These are phyloP conservation scores for Dicorynia guianensis DNA, from an alignment of 306 rosid species.

Conservation along the genomic window DNA sequence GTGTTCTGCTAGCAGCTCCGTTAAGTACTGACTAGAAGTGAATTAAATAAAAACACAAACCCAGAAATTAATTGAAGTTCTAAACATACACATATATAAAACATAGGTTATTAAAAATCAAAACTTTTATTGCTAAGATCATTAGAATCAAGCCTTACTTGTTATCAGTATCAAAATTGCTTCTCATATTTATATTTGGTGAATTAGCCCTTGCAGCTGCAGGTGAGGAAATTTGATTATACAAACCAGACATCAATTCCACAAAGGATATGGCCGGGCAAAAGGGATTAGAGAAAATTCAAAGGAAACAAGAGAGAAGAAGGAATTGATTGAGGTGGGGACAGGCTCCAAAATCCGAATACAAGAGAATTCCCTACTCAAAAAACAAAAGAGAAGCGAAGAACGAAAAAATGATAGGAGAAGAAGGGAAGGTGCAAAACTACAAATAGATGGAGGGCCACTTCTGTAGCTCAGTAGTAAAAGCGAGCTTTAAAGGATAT, in stretches of 20 bases:
- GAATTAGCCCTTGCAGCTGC: constrained; percentile 58
- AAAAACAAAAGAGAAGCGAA: constrained; percentile 23
- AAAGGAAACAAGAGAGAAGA: constrained; percentile 21
- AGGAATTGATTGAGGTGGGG: constrained; percentile 19
- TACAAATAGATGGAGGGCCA: constrained; percentile 56
- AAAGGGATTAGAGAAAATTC: constrained; percentile 32
- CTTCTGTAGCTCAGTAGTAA: constrained; percentile 58
- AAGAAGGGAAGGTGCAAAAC: constrained; percentile 42
- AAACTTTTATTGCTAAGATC: not conserved
- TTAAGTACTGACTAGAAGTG: constrained; percentile 60
- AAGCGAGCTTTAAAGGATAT: constrained; percentile 49
- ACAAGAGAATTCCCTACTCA: constrained; percentile 41
- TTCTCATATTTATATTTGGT: constrained; percentile 55
- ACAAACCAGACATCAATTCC: constrained; percentile 56
- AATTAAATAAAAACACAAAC: constrained; percentile 30
- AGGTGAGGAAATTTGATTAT: constrained; percentile 54
- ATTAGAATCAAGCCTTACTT: constrained; percentile 29
- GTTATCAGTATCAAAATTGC: constrained; percentile 57
- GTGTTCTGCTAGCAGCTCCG: constrained; percentile 58
- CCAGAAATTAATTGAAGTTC: constrained; percentile 35
- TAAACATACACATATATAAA: not conserved
- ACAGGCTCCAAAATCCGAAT: constrained; percentile 29
- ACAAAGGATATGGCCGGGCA: constrained; percentile 27
- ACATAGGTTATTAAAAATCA: constrained; percentile 9
- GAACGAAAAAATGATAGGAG: constrained; percentile 30